Base-by-base conservation (phyloP, 345 rosid species). In the Rhizophora mangle region DNA sequence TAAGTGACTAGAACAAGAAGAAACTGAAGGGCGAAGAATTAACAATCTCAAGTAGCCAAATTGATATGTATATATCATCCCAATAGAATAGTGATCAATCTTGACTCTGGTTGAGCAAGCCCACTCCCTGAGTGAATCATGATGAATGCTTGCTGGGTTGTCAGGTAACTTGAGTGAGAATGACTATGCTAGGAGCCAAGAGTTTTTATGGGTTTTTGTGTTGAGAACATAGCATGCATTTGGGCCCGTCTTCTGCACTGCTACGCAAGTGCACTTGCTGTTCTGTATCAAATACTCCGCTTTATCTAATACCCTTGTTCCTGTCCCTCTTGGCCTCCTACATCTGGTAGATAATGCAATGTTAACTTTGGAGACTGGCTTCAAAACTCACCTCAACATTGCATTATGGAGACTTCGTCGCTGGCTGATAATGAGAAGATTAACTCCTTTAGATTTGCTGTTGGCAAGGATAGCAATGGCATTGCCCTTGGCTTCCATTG, bases 191-290 rank as follows among this genome's bases (percentile, higher is more conserved):
- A 94, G 82, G 21, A 91, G 95, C 96, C 98, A 91, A 79, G 89
- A 91, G 70, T 94, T 94, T 76, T 83, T 88, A 43, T 82, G 90
- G 27, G 93, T 87, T 83, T 89, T 94, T 24, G 95, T 83, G 74
- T 91, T 94, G 73, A 89, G 93, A 66, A 91, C 89, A 74, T 89
- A 91, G 26, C 98, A 97, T 69, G 84, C 90, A 65, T 86, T 94
- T 72, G 87, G 93, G 22, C 96, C 95, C 76, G 84, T 89, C 71
- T 83, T 89, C 66, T 84, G 93, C 15, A 91, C 98, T 10, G 78
- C 97, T 57, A 94, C 93, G 60, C 98, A 91, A 52, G 83, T 84
- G 81, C 97, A 89, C 67, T 72, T 82, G 82, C 97, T 80, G 65
- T 91, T 86, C 80, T 91, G 92, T 30, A 88, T 91, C 85, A 89